These are phyloP conservation scores for Pseudognaphalium luteoalbum DNA, from an alignment of 129 eudicot genomes.

Conservation along the genomic window DNA sequence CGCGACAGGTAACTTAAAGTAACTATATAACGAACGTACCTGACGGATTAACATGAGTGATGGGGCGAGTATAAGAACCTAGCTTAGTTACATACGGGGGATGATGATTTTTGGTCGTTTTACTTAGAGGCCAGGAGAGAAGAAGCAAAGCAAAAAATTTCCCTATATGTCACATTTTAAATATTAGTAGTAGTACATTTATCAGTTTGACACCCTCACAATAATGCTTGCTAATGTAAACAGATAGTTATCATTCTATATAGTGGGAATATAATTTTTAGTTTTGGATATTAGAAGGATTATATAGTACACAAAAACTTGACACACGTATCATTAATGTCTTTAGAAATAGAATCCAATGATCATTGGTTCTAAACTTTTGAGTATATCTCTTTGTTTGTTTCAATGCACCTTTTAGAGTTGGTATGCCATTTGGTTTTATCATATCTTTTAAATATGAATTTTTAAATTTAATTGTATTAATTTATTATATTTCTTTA, in stretches of 20 bases:
- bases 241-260: constrained; percentile 3
- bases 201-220: constrained; percentile 2
- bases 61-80: neutral
- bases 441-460: neutral
- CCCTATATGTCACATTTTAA: constrained; percentile 1
- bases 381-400: neutral
- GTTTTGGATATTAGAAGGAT: neutral
- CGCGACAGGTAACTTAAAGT: neutral
- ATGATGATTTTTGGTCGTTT: neutral
- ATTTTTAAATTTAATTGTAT: too few relatives aligned
- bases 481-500: neutral
- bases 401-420: constrained; percentile 11
- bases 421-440: neutral
- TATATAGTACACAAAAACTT: neutral
- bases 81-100: neutral
- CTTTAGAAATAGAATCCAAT: neutral
- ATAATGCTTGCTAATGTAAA: constrained; percentile 10
- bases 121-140: constrained; percentile 1
- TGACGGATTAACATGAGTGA: neutral
- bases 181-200: neutral
- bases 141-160: neutral
- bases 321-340: neutral
- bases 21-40: constrained; percentile 8
- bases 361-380: neutral
- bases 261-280: neutral